A percentile compares a stretch with the other conserved stretches of the same genome.
Conservation (phyloP, 2,329 filamentous ascomycete species). For the Beauveria bassiana region DNA sequence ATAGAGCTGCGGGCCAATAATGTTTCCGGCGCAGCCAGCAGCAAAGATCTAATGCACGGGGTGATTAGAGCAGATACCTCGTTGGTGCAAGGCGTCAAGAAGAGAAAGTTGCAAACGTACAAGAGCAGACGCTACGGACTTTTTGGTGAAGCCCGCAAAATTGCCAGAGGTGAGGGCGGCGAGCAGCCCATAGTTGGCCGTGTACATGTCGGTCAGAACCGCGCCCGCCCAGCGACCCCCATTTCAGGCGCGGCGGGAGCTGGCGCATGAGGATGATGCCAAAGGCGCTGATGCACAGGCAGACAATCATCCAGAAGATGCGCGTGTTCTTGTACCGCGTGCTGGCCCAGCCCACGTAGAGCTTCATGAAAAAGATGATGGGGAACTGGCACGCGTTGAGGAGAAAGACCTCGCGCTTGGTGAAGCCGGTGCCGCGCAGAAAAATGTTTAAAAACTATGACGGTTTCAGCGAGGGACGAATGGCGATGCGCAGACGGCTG, state of each 20-base stretch:
- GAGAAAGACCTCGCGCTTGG: constrained; percentile 15
- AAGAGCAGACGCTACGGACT: constrained; percentile 46
- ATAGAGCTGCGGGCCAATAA: constrained; percentile 54
- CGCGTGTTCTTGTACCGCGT: constrained; percentile 18
- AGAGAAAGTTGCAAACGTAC: constrained; percentile 18
- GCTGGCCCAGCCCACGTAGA: constrained; percentile 17
- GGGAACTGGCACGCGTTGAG: constrained; percentile 15
- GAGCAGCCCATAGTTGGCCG: constrained; percentile 25
- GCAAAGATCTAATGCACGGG: constrained; percentile 37
- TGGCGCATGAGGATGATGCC: constrained; percentile 19
- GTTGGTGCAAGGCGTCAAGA: too few species aligned
- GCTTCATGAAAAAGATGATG: constrained; percentile 18
- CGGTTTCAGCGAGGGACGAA: neutral
- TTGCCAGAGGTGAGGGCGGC: constrained; percentile 50
- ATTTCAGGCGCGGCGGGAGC: neutral
- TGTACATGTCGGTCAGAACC: neutral
- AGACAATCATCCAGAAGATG: constrained; percentile 19
- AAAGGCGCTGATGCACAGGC: constrained; percentile 14
- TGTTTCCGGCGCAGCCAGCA: constrained; percentile 52
- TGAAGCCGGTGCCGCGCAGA: constrained; percentile 19
- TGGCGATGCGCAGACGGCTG: too few species aligned
- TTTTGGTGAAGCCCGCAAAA: constrained; percentile 54
- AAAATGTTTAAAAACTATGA: constrained; percentile 20
- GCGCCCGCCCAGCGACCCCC: constrained; percentile 6
- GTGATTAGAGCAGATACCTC: neutral